Percentiles rank a stretch among this genome's conserved stretches.
Conservation (phyloP, 305 asterid genomes). For the Fraxinus ornus region DNA sequence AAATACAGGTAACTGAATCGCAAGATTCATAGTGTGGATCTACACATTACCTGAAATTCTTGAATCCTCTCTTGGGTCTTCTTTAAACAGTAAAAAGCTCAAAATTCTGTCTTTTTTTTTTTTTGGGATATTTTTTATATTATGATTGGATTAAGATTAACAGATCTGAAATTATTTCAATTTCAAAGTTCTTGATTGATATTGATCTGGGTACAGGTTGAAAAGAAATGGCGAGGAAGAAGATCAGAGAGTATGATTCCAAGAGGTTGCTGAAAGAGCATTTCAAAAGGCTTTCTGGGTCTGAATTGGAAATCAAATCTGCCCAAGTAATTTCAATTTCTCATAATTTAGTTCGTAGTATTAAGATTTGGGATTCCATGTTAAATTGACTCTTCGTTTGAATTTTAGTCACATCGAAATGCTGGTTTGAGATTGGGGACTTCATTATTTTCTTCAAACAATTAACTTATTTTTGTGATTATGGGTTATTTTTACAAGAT, state of each 20-base stretch:
- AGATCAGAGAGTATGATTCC: slow-evolving; percentile 98
- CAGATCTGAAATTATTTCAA: slow-evolving; percentile 20
- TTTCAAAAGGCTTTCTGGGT: slow-evolving; percentile 87
- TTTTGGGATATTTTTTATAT: neutral
- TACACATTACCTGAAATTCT: slow-evolving; percentile 24
- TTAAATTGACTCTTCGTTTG: neutral
- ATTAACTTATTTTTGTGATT: neutral
- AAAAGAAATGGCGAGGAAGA: slow-evolving; percentile 83
- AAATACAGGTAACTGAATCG: slow-evolving; percentile 20
- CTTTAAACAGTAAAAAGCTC: slow-evolving; percentile 39
- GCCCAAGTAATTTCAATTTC: slow-evolving; percentile 59
- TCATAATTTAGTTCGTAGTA: neutral
- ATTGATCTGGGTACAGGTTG: slow-evolving; percentile 39
- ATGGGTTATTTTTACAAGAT: neutral
- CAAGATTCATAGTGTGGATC: slow-evolving; percentile 24
- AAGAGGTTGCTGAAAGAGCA: slow-evolving; percentile 93
- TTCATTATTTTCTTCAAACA: slow-evolving; percentile 16
- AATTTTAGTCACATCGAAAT: neutral
- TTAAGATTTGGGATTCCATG: neutral
- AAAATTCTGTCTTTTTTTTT: slow-evolving; percentile 22
- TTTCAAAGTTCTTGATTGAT: neutral
- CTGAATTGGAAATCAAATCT: slow-evolving; percentile 79
- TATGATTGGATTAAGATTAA: slow-evolving; percentile 11
- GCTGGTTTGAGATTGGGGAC: neutral
- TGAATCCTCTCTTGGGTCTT: slow-evolving; percentile 21